phyloP scores from a whole-genome alignment of 2,329 filamentous ascomycete genomes.

The Pseudocercospora macadamiae region DNA sequence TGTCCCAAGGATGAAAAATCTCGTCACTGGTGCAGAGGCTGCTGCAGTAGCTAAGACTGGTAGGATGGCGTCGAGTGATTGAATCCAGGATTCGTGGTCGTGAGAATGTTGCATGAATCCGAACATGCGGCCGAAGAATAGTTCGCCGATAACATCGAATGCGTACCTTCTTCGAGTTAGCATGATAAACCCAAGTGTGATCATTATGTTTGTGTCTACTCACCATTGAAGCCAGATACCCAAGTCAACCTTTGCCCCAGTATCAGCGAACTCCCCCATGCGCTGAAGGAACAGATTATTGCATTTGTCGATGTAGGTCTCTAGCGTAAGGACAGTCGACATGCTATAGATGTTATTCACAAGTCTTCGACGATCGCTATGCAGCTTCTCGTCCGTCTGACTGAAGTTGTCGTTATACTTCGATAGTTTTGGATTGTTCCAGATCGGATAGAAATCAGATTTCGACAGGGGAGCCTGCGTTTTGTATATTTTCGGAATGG shows the following conservation, averaged over 20 bases:
- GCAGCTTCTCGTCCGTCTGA: background rate
- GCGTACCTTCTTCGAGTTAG: background rate
- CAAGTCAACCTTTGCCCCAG: background rate
- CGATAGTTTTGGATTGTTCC: no score
- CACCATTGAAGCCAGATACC: constrained; percentile 2
- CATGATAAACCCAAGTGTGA: background rate
- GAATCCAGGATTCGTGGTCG: background rate
- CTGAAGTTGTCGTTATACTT: constrained; percentile 7
- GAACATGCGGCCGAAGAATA: constrained; percentile 9
- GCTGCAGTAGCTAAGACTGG: no score
- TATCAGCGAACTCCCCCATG: background rate
- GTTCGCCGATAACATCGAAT: constrained; percentile 15
- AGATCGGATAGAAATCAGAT: no score
- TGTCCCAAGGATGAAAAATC: background rate
- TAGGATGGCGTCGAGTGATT: no score
- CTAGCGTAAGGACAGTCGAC: background rate
- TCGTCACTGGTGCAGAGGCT: no score
- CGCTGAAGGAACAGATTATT: background rate
- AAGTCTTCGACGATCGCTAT: background rate
- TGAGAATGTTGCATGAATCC: background rate
- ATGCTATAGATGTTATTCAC: constrained; percentile 5
- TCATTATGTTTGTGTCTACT: background rate
- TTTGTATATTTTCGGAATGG: background rate
- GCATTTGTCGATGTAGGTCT: constrained; percentile 4
- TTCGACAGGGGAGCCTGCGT: no score